phyloP scores from a whole-genome alignment of 768 basidiomycete species.

The Fibroporia radiculosa region DNA sequence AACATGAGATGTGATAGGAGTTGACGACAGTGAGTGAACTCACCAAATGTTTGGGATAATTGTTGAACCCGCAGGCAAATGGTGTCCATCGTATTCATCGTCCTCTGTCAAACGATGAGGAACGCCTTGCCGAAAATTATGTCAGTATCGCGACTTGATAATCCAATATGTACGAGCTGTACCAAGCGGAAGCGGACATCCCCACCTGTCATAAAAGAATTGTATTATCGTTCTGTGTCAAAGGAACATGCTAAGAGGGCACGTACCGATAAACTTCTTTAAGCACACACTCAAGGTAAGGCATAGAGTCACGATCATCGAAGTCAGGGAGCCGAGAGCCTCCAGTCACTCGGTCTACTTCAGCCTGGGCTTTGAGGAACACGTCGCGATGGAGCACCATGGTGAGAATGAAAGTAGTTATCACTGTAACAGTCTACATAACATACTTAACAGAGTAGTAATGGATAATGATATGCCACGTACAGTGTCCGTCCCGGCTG shows the following conservation, averaged over 20 bases:
- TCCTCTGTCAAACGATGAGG: conserved; percentile 11
- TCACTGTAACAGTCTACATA: not conserved
- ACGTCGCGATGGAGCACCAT: conserved; percentile 21
- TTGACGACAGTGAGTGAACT: not conserved
- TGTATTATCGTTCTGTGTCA: conserved; percentile 14
- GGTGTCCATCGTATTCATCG: conserved; percentile 12
- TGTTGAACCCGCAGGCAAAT: conserved; percentile 6
- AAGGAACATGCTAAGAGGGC: conserved; percentile 1
- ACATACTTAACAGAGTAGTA: not conserved
- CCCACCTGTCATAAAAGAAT: conserved; percentile 8
- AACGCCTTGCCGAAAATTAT: not conserved
- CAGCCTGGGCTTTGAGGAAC: conserved; percentile 18
- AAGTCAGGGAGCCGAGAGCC: conserved; percentile 19
- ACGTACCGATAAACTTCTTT: conserved; percentile 22
- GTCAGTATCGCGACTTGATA: no score
- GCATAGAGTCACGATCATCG: conserved; percentile 17
- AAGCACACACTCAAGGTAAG: conserved; percentile 20
- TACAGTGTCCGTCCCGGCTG: conserved; percentile 15
- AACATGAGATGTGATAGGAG: not conserved
- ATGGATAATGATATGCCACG: no score
- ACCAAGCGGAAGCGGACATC: not conserved
- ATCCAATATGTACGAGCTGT: not conserved
- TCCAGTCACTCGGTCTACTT: conserved; percentile 20
- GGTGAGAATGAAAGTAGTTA: conserved; percentile 19
- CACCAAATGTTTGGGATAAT: conserved; percentile 11